A percentile compares a stretch with the other conserved stretches of the same genome.
These are phyloP conservation scores for Puccinia horiana DNA, from an alignment of 1,284 basidiomycete species.

Conservation along the genomic window DNA sequence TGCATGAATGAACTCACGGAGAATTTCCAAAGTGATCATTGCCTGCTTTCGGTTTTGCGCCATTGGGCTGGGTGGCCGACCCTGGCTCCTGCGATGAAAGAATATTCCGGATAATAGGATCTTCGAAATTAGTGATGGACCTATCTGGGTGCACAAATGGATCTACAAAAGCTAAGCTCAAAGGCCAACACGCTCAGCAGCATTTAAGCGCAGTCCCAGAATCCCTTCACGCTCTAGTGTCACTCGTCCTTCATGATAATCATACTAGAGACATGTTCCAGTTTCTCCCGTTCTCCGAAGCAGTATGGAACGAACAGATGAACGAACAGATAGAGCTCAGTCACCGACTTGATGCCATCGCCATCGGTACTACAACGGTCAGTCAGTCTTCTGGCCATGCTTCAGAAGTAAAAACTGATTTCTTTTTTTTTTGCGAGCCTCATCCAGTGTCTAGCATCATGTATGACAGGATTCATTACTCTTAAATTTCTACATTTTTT, in stretches of 20 bases:
- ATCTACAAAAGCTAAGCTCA: not conserved
- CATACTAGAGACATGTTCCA: not conserved
- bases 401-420: not conserved
- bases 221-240: not conserved
- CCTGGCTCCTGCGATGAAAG: not conserved
- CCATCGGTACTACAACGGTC: slow-evolving; percentile 15
- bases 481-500: slow-evolving; percentile 28
- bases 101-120: not conserved
- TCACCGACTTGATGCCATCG: slow-evolving; percentile 21
- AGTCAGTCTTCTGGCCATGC: not conserved
- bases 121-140: not conserved
- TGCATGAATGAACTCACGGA: not conserved
- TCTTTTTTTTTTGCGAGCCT: not conserved
- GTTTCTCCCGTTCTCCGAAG: not conserved
- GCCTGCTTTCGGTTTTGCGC: not conserved
- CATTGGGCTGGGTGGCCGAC: not conserved
- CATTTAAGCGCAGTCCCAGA: not conserved
- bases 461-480: slow-evolving; percentile 21
- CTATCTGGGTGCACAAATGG: not conserved
- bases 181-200: not conserved
- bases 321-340: not conserved
- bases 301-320: not conserved
- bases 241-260: not conserved
- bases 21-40: not conserved
- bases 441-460: slow-evolving; percentile 8